These are phyloP conservation scores for Sherardia arvensis DNA, from an alignment of 257 asterid genomes.

Conservation along the genomic window DNA sequence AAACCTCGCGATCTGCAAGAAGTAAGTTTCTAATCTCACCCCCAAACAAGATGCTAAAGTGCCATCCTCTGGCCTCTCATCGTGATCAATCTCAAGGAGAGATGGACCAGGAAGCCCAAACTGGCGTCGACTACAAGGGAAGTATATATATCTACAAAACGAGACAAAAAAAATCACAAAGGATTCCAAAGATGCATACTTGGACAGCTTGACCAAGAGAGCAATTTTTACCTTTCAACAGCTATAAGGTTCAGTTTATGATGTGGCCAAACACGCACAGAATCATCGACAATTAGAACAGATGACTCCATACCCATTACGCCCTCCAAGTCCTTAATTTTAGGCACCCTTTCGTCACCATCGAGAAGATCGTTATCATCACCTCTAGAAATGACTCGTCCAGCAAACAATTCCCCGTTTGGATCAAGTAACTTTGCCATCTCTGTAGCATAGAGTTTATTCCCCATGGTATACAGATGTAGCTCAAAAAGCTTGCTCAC, in stretches of 20 bases:
- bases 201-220: background rate
- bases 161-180: conserved; percentile 1
- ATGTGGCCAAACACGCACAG: conserved; percentile 94
- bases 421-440: conserved; percentile 99
- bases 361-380: conserved; percentile 81
- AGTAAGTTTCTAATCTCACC: conserved; percentile 42
- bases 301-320: conserved; percentile 95
- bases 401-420: conserved; percentile 86
- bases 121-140: conserved; percentile 95
- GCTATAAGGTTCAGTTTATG: conserved; percentile 77
- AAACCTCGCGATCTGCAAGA: background rate
- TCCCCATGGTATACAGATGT: conserved; percentile 98
- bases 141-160: conserved; percentile 69
- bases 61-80: conserved; percentile 97
- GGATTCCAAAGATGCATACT: background rate
- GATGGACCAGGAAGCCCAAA: conserved; percentile 95
- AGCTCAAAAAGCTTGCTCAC: conserved; percentile 82
- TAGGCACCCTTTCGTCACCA: conserved; percentile 80
- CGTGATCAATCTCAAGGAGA: conserved; percentile 95
- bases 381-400: conserved; percentile 89
- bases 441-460: conserved; percentile 94
- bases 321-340: conserved; percentile 89
- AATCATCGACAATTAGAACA: conserved; percentile 87
- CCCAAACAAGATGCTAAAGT: conserved; percentile 81
- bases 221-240: conserved; percentile 65